Base-by-base conservation (phyloP, 768 basidiomycete genomes). In the Megacollybia marginata region DNA sequence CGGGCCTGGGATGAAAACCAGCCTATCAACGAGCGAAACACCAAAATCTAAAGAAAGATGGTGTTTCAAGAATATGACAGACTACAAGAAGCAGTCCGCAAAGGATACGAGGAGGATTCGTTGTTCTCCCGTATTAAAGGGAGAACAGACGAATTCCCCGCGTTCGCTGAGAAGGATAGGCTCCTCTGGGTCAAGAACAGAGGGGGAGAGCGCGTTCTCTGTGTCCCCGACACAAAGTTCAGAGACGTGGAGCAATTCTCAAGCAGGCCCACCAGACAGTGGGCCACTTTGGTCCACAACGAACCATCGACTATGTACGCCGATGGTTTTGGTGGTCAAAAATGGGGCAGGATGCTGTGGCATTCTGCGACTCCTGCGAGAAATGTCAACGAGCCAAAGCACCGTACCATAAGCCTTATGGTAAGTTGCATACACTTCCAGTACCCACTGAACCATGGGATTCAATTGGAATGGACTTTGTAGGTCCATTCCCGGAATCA, bases 221-320 rank as follows among this genome's bases (percentile, higher is more conserved):
- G 50, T 32, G 31, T 48, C 36, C 46, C 46, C 12, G 19, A 42
- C 2, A 34, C 20, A 19, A 43, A 35, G 9, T 5, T 15, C 18
- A 8, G 15, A 5, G 38, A 40, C 13, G 20, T 2, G 48, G 48
- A 42, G 11, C 20, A 4, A 40, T 49, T 4, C 19, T 49, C 9
- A 36, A 49, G 23, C 40, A 40, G 33, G 48, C 19, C 10, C 48
- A 49, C 38, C 15, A 9, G 1, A 44, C 40, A 19, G 11, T 67
- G 0, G 67, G 65, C 0, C 66, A 68, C 44, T 54, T 60, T 10
- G 62, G 64, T 0, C 6, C 46, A 0, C 45, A 54, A 1, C 53
- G 56, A 16, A 68, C 67, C 1, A 10, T 50, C 2, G 58, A 62
- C 8, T 66, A 66, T 38, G 23, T 67, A 2, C 54, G 63, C 1